Evolutionary conservation across 371 early-diverging fungal genomes (phyloP).

Genomic region (Fennellomyces sp.): DNA sequence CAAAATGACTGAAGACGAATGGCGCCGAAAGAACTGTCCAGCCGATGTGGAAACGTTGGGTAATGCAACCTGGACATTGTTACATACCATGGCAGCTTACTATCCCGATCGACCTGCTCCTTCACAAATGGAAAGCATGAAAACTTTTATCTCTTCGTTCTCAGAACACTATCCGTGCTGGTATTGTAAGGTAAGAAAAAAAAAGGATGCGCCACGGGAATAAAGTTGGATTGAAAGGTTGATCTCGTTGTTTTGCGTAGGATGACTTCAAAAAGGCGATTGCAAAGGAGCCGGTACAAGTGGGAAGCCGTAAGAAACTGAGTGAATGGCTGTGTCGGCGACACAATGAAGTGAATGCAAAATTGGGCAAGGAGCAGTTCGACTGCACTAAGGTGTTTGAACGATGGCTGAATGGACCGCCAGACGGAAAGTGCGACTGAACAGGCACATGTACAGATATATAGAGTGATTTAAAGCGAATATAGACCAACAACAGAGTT

Average conservation of each 20-base stretch:
- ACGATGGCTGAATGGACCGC: conserved; percentile 90
- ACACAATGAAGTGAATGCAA: conserved; percentile 97
- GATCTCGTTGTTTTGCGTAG: conserved; percentile 13
- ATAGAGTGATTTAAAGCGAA: too few species aligned
- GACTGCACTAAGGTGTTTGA: conserved; percentile 95
- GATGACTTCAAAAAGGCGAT: conserved; percentile 80
- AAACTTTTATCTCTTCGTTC: conserved; percentile 72
- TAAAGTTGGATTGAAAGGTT: not conserved
- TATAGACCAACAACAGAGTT: too few species aligned
- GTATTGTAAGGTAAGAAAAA: conserved; percentile 68
- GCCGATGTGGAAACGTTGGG: conserved; percentile 91
- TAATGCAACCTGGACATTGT: conserved; percentile 92
- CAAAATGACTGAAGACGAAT: conserved; percentile 25
- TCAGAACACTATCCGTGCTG: conserved; percentile 95
- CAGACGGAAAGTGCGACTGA: conserved; percentile 67
- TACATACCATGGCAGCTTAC: conserved; percentile 98
- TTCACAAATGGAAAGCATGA: conserved; percentile 78
- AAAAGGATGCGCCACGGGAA: too few species aligned
- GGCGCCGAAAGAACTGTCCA: conserved; percentile 76
- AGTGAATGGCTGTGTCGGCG: conserved; percentile 92
- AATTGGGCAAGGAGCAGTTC: conserved; percentile 89
- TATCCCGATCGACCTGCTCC: conserved; percentile 90
- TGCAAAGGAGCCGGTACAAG: conserved; percentile 81
- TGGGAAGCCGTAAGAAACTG: conserved; percentile 72
- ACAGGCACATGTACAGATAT: not conserved